Evolutionary conservation across 164 flowering plant genomes (phyloP), one percentile per base, ranked within the genome.

Genomic region (Vitis rupestris): DNA sequence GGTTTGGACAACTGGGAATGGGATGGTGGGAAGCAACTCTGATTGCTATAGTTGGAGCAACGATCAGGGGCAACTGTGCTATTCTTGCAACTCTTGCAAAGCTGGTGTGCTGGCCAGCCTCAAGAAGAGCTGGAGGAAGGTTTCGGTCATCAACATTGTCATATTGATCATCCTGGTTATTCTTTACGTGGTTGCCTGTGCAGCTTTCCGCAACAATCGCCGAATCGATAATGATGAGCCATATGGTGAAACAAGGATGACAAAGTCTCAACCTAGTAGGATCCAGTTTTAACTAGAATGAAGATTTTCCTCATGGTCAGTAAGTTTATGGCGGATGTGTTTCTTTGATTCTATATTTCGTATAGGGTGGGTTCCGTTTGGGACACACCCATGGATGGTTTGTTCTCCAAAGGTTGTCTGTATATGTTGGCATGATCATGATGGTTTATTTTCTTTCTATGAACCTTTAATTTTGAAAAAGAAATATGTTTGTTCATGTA

Each of bases 81-180:
- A 88, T 61, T 16, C 50, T 13, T 94, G 99, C 59, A 67, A 86
- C 82, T 94, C 99, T 2, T 94, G 98, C 86, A 92, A 85, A 70
- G 99, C 99, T 5, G 97, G 98, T 3, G 96, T 92, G 3, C 74
- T 94, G 10, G 97, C 88, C 11, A 91, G 89, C 75, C 79, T 94
- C 23, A 90, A 77, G 89, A 87, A 84, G 84, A 90, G 91, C 76
- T 94, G 99, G 99, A 91, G 99, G 82, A 92, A 87, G 79, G 99
- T 90, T 11, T 86, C 98, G 0, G 83, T 92, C 23, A 83, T 94
- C 81, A 91, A 94, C 82, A 85, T 94, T 13, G 83, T 91, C 15
- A 77, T 87, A 0, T 64, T 92, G 29, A 84, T 92, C 78, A 75
- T 94, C 61, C 84, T 94, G 4, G 95, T 90, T 4, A 85, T 94